phyloP scores from a whole-genome alignment of 73 alveolate genomes.

The Uronychia setigera region DNA sequence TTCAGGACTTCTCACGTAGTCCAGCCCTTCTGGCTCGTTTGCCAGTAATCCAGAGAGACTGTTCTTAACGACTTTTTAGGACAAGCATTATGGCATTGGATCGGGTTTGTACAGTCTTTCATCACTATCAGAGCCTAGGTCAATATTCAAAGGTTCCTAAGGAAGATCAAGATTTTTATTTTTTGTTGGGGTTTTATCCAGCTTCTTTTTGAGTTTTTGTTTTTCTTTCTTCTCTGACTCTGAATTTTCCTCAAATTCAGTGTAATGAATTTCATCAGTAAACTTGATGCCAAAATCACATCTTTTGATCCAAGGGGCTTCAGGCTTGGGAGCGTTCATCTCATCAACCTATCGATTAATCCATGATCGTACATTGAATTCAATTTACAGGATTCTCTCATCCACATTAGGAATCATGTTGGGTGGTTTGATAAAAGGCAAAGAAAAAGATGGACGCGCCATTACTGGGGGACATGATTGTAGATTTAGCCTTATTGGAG shows the following conservation, averaged over 20 bases:
- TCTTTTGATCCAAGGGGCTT: conserved; percentile 59
- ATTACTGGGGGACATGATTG: conserved; percentile 17
- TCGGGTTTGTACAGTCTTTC: neutral
- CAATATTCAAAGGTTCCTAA: too few relatives aligned
- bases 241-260: neutral
- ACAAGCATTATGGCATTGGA: neutral
- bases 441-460: conserved; percentile 39
- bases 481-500: conserved; percentile 11
- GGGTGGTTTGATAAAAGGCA: conserved; percentile 60
- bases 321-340: conserved; percentile 43
- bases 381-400: conserved; percentile 17
- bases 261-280: conserved; percentile 39
- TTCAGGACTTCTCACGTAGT: neutral
- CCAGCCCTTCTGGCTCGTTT: neutral
- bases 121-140: neutral
- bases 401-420: conserved; percentile 62
- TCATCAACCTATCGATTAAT: neutral
- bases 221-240: neutral
- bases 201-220: neutral
- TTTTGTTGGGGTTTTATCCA: too few relatives aligned
- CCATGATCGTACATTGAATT: conserved; percentile 14
- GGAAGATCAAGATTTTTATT: too few relatives aligned
- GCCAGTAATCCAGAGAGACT: neutral
- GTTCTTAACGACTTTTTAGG: neutral
- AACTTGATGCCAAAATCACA: conserved; percentile 58